A percentile compares a stretch with the other conserved stretches of the same genome.
Conservation (phyloP, 257 asterid species). For the Capsicum rhomboideum region DNA sequence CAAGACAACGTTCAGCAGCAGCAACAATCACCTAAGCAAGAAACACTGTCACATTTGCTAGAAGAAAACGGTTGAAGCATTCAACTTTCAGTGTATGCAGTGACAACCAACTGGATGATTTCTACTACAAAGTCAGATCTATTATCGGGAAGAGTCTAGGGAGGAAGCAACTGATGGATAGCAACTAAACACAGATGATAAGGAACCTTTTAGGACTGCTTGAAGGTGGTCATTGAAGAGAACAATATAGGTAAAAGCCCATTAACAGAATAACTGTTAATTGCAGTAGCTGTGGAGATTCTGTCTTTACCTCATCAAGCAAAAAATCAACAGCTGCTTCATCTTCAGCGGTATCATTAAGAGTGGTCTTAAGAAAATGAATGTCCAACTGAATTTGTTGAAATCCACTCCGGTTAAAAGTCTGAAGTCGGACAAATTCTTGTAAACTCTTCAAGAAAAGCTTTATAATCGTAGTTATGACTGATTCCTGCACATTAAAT, state of each 20-base stretch:
- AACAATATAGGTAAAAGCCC: background rate
- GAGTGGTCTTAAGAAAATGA: slow-evolving; percentile 62
- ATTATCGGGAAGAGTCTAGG: background rate
- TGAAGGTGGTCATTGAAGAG: background rate
- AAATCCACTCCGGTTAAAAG: slow-evolving; percentile 93
- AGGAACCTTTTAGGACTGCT: background rate
- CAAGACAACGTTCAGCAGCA: slow-evolving; percentile 86
- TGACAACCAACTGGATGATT: background rate
- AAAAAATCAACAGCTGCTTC: slow-evolving; percentile 90
- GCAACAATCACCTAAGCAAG: slow-evolving; percentile 61
- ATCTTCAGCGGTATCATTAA: slow-evolving; percentile 72
- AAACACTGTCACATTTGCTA: background rate
- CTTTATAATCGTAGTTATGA: slow-evolving; percentile 55
- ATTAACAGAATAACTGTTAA: background rate
- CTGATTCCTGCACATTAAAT: slow-evolving; percentile 65
- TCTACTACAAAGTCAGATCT: background rate
- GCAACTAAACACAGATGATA: background rate
- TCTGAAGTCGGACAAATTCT: slow-evolving; percentile 88
- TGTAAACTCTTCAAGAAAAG: slow-evolving; percentile 86
- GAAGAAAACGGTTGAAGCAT: background rate
- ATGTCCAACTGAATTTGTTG: slow-evolving; percentile 95
- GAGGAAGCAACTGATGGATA: background rate
- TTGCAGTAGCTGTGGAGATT: background rate
- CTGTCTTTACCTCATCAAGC: slow-evolving; percentile 76
- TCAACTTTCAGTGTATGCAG: background rate